These are phyloP conservation scores for Artemisia annua DNA, from an alignment of 129 eudicot species.

Conservation along the genomic window DNA sequence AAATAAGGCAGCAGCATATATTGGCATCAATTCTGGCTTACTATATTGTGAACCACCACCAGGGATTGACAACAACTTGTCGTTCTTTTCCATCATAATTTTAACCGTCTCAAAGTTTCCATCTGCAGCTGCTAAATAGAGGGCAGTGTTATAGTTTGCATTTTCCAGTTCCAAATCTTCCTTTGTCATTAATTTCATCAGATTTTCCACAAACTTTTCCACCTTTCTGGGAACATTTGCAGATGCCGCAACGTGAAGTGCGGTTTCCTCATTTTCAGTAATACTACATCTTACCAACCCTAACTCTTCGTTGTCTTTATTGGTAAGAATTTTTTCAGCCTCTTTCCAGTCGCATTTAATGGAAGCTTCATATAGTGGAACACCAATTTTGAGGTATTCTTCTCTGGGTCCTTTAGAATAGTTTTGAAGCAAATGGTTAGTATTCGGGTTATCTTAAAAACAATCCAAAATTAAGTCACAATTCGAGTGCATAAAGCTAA, in stretches of 20 bases:
- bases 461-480: neutral
- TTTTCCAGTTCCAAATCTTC: slow-evolving; percentile 30
- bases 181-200: slow-evolving; percentile 32
- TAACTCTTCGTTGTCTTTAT: neutral
- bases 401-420: slow-evolving; percentile 13
- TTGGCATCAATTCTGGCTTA: slow-evolving; percentile 15
- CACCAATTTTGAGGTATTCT: neutral
- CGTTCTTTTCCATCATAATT: slow-evolving; percentile 25
- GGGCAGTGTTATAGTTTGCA: slow-evolving; percentile 29
- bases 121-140: slow-evolving; percentile 40
- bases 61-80: neutral
- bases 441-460: neutral
- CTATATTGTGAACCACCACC: neutral
- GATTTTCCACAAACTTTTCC: slow-evolving; percentile 29
- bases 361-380: slow-evolving; percentile 35
- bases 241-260: slow-evolving; percentile 53
- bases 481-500: neutral
- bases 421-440: slow-evolving; percentile 2
- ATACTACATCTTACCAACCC: slow-evolving; percentile 24
- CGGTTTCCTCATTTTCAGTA: slow-evolving; percentile 40
- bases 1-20: slow-evolving; percentile 31
- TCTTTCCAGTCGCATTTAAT: slow-evolving; percentile 39
- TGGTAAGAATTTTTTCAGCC: slow-evolving; percentile 15
- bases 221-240: slow-evolving; percentile 16
- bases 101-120: slow-evolving; percentile 28